Evolutionary conservation across 805 yeast genomes (phyloP).

Genomic region (Wilhelminamyces savonicus): DNA sequence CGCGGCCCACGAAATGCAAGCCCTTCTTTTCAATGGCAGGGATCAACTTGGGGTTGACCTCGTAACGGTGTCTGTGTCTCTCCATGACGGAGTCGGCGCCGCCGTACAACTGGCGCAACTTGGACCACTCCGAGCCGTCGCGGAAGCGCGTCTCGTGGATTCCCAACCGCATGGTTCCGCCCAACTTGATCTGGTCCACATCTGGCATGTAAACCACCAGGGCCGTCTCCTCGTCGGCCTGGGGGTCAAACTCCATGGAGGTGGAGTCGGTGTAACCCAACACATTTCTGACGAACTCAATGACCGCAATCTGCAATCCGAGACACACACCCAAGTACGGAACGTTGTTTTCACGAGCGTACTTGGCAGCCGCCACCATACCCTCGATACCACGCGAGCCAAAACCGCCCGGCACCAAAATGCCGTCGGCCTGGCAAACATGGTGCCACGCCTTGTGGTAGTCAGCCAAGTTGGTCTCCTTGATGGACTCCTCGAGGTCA

Average conservation of each 20-base stretch:
- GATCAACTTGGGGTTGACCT: constrained; percentile 83
- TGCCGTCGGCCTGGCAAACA: constrained; percentile 92
- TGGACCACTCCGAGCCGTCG: constrained; percentile 57
- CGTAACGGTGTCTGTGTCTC: constrained; percentile 98
- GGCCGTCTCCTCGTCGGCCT: constrained; percentile 54
- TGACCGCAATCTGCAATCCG: constrained; percentile 95
- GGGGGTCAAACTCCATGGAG: constrained; percentile 75
- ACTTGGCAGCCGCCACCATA: constrained; percentile 93
- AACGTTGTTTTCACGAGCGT: constrained; percentile 93
- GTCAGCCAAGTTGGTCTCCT: constrained; percentile 57
- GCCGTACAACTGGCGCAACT: constrained; percentile 75
- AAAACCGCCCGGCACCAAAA: constrained; percentile 97
- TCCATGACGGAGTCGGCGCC: constrained; percentile 64
- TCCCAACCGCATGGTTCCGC: constrained; percentile 99
- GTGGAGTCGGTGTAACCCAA: constrained; percentile 63
- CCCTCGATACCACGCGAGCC: constrained; percentile 98
- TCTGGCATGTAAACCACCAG: constrained; percentile 98
- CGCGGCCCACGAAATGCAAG: constrained; percentile 86
- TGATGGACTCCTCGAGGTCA: constrained; percentile 74
- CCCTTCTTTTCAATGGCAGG: constrained; percentile 69
- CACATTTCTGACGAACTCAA: constrained; percentile 82
- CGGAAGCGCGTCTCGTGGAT: constrained; percentile 83
- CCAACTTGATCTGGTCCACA: constrained; percentile 89
- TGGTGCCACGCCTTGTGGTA: constrained; percentile 95
- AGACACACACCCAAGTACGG: constrained; percentile 97